Conservation (phyloP, 148 eudicot genomes). For the Polygonum aviculare region DNA sequence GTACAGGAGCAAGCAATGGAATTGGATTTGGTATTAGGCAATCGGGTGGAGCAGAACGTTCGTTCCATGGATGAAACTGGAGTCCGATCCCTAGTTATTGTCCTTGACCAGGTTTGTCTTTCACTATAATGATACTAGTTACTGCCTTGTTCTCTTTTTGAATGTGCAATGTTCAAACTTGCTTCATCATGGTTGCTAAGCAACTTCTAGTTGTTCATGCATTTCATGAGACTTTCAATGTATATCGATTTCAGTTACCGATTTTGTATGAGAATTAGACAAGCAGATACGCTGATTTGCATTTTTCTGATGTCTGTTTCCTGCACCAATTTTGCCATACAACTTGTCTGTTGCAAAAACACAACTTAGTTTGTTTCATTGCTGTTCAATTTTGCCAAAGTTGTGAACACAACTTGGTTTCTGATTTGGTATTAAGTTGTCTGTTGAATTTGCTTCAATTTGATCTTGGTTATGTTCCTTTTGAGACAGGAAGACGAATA, state of each 20-base stretch:
- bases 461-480: neutral
- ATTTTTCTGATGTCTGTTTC: neutral
- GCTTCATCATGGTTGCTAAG: neutral
- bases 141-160: neutral
- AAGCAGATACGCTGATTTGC: neutral
- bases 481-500: constrained; percentile 26
- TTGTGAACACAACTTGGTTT: too few relatives aligned
- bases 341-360: neutral
- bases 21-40: constrained; percentile 87
- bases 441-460: neutral
- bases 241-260: neutral
- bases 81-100: constrained; percentile 64
- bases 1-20: constrained; percentile 96
- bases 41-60: constrained; percentile 86
- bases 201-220: neutral
- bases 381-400: neutral
- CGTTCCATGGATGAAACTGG: constrained; percentile 74
- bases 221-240: neutral
- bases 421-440: neutral
- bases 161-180: neutral
- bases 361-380: neutral
- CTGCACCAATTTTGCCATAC: neutral
- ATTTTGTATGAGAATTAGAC: neutral
- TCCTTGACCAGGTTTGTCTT: constrained; percentile 66
- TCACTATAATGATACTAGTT: neutral